Evolutionary conservation across 2,329 filamentous ascomycete genomes (phyloP).

Genomic region (Neonectria coccinea): DNA sequence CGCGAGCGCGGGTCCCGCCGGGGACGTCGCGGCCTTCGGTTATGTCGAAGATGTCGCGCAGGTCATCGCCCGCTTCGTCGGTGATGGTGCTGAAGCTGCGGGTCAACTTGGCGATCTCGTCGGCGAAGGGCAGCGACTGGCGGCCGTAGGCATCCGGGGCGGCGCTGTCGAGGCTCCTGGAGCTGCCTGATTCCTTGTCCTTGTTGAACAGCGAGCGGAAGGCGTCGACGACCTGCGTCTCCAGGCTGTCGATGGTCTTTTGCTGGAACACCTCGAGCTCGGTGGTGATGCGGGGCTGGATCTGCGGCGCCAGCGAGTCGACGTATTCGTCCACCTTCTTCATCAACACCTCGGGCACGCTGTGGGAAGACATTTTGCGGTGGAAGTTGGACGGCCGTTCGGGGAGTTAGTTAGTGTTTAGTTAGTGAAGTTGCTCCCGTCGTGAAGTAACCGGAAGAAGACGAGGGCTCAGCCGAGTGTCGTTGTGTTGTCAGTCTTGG

Average conservation of each 20-base stretch:
- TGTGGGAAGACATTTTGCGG: conserved; percentile 49
- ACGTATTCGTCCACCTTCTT: conserved; percentile 60
- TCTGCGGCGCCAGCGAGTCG: conserved; percentile 60
- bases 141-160: conserved; percentile 56
- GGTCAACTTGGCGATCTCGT: conserved; percentile 57
- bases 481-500: conserved; percentile 19
- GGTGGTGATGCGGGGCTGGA: conserved; percentile 58
- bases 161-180: conserved; percentile 47
- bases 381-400: too few species aligned
- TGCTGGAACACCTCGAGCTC: conserved; percentile 59
- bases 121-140: conserved; percentile 58
- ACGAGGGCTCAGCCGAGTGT: conserved; percentile 12
- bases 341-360: conserved; percentile 57
- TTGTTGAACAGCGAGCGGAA: conserved; percentile 59
- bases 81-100: conserved; percentile 55
- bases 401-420: too few species aligned
- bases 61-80: conserved; percentile 56
- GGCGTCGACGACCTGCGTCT: conserved; percentile 57
- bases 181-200: conserved; percentile 38
- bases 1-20: conserved; percentile 45
- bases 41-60: conserved; percentile 58
- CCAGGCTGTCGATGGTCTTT: conserved; percentile 60
- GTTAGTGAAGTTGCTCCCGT: neutral
- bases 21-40: conserved; percentile 49
- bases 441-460: conserved; percentile 2